A percentile compares a stretch with the other conserved stretches of the same genome.
Conservation (phyloP, 495 filamentous ascomycete species). For the Podospora tetraspora region DNA sequence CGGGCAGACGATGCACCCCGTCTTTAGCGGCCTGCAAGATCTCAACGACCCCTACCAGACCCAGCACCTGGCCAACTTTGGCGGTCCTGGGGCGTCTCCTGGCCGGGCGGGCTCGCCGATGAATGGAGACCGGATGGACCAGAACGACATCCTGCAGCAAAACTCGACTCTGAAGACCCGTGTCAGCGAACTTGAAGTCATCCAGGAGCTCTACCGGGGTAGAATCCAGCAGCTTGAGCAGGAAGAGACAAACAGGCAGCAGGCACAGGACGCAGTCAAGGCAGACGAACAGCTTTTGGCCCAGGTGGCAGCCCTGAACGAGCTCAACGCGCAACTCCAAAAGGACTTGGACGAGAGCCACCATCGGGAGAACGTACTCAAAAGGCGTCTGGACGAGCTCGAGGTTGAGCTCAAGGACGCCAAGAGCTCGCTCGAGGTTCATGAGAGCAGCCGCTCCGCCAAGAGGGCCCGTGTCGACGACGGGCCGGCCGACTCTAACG, state of each 20-base stretch:
- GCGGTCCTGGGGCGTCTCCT: slow-evolving; percentile 60
- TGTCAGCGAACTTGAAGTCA: slow-evolving; percentile 89
- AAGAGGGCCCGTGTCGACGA: slow-evolving; percentile 38
- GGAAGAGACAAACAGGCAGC: slow-evolving; percentile 54
- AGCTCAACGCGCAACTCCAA: slow-evolving; percentile 40
- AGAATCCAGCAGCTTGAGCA: slow-evolving; percentile 81
- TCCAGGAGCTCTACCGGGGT: slow-evolving; percentile 90
- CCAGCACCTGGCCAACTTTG: slow-evolving; percentile 36
- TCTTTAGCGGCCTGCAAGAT: slow-evolving; percentile 24
- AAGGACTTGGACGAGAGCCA: slow-evolving; percentile 69
- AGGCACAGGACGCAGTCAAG: slow-evolving; percentile 54
- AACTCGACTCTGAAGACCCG: slow-evolving; percentile 84
- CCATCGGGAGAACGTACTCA: slow-evolving; percentile 74
- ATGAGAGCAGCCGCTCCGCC: slow-evolving; percentile 31
- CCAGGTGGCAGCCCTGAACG: slow-evolving; percentile 42
- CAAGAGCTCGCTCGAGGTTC: slow-evolving; percentile 32
- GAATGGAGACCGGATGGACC: slow-evolving; percentile 69
- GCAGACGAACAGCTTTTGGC: slow-evolving; percentile 34
- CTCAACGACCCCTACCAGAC: slow-evolving; percentile 59
- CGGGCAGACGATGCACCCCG: slow-evolving; percentile 63
- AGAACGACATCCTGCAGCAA: slow-evolving; percentile 64
- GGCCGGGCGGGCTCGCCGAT: slow-evolving; percentile 61
- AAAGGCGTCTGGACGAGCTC: slow-evolving; percentile 72
- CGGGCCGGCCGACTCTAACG: slow-evolving; percentile 21
- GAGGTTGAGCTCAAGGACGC: slow-evolving; percentile 52